Evolutionary conservation across 2,329 filamentous ascomycete genomes (phyloP), one percentile per base, ranked within the genome.

Genomic region (Dothiorella sarmentorum): DNA sequence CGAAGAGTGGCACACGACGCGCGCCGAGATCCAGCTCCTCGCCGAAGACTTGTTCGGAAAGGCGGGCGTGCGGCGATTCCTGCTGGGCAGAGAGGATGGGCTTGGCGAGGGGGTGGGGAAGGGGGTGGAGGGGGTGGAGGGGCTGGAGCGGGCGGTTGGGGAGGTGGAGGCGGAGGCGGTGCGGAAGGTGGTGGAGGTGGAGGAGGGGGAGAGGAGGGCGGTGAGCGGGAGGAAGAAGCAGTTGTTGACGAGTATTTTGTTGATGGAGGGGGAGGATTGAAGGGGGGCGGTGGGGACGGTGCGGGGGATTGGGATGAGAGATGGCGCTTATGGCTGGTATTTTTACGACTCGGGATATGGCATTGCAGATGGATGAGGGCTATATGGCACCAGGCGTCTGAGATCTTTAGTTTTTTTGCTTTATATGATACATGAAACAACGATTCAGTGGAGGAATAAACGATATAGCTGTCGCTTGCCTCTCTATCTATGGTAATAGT

Each of bases 191-290:
- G 61, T 61, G 3, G 64, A 67, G 4, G 42, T 70, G 29, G 47
- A 59, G 20, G 61, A 61, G 15, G 49, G 66, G n/a, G 64, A 68
- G 37, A 61, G 63, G 47, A 66, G 67, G 15, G 57, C 68, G 43
- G 52, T n/a, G n/a, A n/a, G n/a, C n/a, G n/a, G 62, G 56, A 57
- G 64, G 66, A 55, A 63, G 62, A 71, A 71, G 63, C 60, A 62
- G 22, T 49, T 52, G 7, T 60, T 66, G 56, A 58, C 68, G 47
- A 61, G 55, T 26, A 2, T 7, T 47, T 60, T 56, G 20, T 43
- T 67, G 47, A 55, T 65, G 5, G 65, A 67, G 5, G 66, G 61
- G 33, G 47, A 22, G 18, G 22, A 17, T 15, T 26, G 37, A 11
- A 11, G 20, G 31, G 2, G 3, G 47, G 4, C n/a, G 22, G 15